These are phyloP conservation scores for Logfia minima DNA, from an alignment of 129 eudicot genomes.

Conservation along the genomic window DNA sequence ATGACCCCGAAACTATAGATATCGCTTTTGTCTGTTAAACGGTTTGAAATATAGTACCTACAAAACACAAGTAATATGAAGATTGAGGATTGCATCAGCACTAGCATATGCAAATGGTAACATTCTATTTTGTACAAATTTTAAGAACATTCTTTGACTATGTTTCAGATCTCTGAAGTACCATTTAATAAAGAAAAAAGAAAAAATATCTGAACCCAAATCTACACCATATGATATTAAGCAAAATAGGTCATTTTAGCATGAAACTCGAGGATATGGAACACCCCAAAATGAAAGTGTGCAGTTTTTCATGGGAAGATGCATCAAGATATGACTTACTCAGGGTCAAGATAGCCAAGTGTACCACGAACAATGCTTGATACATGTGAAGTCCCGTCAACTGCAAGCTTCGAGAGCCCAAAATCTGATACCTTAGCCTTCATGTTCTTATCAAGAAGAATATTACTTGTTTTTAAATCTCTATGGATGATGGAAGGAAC, in stretches of 20 bases:
- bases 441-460: slow-evolving; percentile 92
- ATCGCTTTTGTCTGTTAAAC: slow-evolving; percentile 90
- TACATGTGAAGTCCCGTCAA: slow-evolving; percentile 92
- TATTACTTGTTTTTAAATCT: slow-evolving; percentile 94
- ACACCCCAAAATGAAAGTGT: not conserved
- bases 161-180: not conserved
- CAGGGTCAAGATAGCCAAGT: slow-evolving; percentile 96
- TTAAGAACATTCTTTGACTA: not conserved
- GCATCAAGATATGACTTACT: slow-evolving; percentile 48
- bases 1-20: slow-evolving; percentile 96
- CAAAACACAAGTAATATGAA: slow-evolving; percentile 21
- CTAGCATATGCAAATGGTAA: not conserved
- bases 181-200: not conserved
- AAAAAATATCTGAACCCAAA: not conserved
- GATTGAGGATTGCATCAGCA: not conserved
- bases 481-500: slow-evolving; percentile 94
- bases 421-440: slow-evolving; percentile 98
- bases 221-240: slow-evolving; percentile 2
- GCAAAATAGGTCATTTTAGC: slow-evolving; percentile 1
- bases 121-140: not conserved
- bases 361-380: slow-evolving; percentile 99
- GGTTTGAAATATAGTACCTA: slow-evolving; percentile 97
- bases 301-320: not conserved
- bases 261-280: not conserved
- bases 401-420: slow-evolving; percentile 96